phyloP scores from a whole-genome alignment of 371 early-diverging fungal genomes.

The Sanchytrium tribonematis region DNA sequence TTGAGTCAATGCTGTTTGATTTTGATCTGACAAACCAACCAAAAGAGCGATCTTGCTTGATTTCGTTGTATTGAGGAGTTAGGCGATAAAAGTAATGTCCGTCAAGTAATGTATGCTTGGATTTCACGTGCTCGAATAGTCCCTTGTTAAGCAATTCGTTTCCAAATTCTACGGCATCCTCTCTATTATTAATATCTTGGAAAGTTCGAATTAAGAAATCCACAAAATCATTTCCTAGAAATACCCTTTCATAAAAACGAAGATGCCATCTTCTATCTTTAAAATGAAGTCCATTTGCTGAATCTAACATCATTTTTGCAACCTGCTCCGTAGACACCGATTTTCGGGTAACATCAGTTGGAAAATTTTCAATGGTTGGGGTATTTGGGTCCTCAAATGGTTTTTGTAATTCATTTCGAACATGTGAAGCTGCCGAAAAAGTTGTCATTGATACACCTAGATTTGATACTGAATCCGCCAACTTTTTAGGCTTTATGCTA shows the following conservation, averaged over 20 bases:
- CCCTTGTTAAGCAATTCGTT: constrained; percentile 41
- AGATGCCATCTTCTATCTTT: constrained; percentile 72
- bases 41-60: constrained; percentile 10
- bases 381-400: not conserved
- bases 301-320: constrained; percentile 40
- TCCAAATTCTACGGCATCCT: constrained; percentile 55
- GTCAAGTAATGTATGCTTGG: constrained; percentile 46
- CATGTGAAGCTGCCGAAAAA: not conserved
- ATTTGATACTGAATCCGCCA: not conserved
- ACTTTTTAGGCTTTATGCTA: not conserved
- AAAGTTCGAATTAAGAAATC: constrained; percentile 64
- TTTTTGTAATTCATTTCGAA: not conserved
- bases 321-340: constrained; percentile 12
- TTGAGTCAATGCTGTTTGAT: constrained; percentile 3
- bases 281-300: constrained; percentile 32
- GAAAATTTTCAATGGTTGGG: not conserved
- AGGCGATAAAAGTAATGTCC: constrained; percentile 73
- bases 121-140: constrained; percentile 42
- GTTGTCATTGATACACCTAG: not conserved
- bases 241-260: constrained; percentile 33
- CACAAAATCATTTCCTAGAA: constrained; percentile 59
- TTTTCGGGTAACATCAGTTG: not conserved
- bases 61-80: constrained; percentile 17
- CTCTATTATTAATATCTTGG: constrained; percentile 40
- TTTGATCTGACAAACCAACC: constrained; percentile 8